phyloP scores from a whole-genome alignment of 2,329 filamentous ascomycete species.

The Emergomyces africanus region DNA sequence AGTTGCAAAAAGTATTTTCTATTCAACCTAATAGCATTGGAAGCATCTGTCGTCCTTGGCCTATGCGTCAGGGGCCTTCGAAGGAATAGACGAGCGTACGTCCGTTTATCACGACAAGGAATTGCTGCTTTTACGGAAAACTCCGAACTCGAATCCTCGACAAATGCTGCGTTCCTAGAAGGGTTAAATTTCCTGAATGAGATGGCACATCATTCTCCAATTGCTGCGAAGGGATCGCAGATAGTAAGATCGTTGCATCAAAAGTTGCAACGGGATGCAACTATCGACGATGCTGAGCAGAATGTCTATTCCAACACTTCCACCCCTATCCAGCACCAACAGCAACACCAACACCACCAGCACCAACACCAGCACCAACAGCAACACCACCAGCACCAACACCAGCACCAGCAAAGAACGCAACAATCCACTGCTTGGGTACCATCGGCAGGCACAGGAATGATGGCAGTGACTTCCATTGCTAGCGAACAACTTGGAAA shows the following conservation, averaged over 20 bases:
- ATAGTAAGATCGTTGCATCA: background rate
- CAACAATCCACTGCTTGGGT: background rate
- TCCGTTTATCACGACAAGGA: background rate
- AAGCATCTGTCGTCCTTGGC: background rate
- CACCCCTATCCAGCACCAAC: background rate
- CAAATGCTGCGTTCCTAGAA: background rate
- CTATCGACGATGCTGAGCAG: background rate
- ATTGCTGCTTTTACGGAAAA: background rate
- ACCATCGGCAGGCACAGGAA: background rate
- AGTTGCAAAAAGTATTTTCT: background rate
- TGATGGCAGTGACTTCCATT: background rate
- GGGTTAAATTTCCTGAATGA: background rate
- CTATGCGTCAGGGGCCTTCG: background rate
- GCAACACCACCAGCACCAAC: background rate
- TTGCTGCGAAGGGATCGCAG: background rate
- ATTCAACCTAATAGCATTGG: background rate
- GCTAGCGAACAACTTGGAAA: background rate
- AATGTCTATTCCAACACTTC: background rate
- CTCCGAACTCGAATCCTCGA: background rate
- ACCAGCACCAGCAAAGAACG: background rate
- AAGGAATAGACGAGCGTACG: background rate
- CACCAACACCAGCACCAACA: background rate
- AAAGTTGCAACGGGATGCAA: background rate
- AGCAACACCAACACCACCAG: background rate
- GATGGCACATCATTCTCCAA: background rate